Evolutionary conservation across 2,329 filamentous ascomycete species (phyloP).

Genomic region (Aspergillus ochraceoroseus): DNA sequence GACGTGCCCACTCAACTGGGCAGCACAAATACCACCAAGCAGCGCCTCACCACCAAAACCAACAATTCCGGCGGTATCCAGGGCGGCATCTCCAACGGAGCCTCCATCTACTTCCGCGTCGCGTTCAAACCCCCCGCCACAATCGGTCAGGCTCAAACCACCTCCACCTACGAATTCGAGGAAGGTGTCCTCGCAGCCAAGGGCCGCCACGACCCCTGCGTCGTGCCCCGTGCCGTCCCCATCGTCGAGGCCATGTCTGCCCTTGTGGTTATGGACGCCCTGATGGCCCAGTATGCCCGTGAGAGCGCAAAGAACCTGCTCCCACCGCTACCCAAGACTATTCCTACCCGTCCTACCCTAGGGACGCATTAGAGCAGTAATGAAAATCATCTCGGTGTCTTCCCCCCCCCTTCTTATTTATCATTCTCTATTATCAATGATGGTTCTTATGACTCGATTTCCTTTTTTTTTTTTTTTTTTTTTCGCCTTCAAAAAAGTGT

Average conservation of each 20-base stretch:
- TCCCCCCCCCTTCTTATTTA: too few relatives aligned
- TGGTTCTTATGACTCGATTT: constrained; percentile 4
- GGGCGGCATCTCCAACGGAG: constrained; percentile 90
- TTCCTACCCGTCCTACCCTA: constrained; percentile 33
- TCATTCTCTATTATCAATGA: too few relatives aligned
- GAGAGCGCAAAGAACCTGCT: constrained; percentile 47
- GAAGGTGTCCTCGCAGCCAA: constrained; percentile 82
- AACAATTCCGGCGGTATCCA: constrained; percentile 96
- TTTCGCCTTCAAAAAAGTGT: too few relatives aligned
- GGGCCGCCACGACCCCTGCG: constrained; percentile 89
- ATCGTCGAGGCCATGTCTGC: constrained; percentile 79
- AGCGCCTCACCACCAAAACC: constrained; percentile 75
- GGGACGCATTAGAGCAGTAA: constrained; percentile 6
- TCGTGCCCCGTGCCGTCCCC: constrained; percentile 77
- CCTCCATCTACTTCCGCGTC: constrained; percentile 88
- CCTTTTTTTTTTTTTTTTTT: background rate
- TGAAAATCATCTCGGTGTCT: too few relatives aligned
- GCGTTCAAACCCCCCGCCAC: constrained; percentile 95
- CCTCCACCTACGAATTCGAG: constrained; percentile 69
- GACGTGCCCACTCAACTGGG: constrained; percentile 19
- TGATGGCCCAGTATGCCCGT: constrained; percentile 72
- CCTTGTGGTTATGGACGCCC: constrained; percentile 77
- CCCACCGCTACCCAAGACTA: constrained; percentile 39
- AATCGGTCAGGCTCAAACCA: constrained; percentile 82
- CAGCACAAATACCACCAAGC: constrained; percentile 28